Evolutionary conservation across 2,329 filamentous ascomycete species (phyloP).

Genomic region (Chrysoporthe austroafricana): DNA sequence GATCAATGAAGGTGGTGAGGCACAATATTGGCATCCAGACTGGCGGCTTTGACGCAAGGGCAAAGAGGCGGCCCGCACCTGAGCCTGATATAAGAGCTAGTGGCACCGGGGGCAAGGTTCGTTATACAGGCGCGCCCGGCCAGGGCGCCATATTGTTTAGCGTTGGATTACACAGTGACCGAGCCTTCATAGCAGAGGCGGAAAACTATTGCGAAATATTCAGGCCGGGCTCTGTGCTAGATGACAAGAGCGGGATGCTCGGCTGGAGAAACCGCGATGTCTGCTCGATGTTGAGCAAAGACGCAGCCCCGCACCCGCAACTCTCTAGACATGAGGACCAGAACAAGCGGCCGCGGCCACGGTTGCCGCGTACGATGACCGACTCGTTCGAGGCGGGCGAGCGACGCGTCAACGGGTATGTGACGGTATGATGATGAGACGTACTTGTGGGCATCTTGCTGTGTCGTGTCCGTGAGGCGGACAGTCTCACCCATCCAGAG

Average conservation of each 20-base stretch:
- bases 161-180: neutral
- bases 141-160: neutral
- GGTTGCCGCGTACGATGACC: neutral
- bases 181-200: neutral
- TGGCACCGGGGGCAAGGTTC: neutral
- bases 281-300: neutral
- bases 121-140: neutral
- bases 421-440: neutral
- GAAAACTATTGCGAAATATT: neutral
- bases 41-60: no score
- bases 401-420: neutral
- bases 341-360: neutral
- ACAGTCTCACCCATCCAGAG: no score
- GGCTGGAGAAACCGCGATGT: neutral
- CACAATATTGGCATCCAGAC: no score
- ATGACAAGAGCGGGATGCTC: neutral
- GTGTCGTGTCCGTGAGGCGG: neutral
- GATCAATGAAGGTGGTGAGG: no score
- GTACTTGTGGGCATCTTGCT: slow-evolving; percentile 3
- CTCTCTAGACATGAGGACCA: neutral
- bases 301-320: neutral
- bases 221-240: neutral
- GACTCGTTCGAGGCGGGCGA: neutral
- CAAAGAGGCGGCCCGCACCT: no score
- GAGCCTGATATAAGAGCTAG: neutral